Conservation (phyloP, 371 early-diverging fungal genomes). For the Racocetra persica region DNA sequence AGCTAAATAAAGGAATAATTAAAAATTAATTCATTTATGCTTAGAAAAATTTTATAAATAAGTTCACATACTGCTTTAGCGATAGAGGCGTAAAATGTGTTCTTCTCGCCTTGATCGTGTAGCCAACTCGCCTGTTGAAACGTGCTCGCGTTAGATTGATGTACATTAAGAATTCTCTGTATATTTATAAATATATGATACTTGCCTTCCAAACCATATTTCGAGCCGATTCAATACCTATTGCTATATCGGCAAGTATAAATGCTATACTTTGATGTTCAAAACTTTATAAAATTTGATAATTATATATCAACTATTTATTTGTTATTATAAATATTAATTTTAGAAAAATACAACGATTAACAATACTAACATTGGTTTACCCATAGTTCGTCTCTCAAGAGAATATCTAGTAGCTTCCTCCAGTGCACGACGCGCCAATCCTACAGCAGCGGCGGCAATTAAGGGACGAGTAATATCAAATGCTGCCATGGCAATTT, state of each 20-base stretch:
- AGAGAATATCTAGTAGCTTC: conserved; percentile 90
- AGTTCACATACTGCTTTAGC: conserved; percentile 74
- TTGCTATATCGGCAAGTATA: conserved; percentile 97
- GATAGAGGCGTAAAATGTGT: conserved; percentile 95
- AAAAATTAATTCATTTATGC: neutral
- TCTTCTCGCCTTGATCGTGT: conserved; percentile 84
- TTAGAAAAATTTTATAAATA: neutral
- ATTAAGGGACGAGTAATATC: conserved; percentile 95
- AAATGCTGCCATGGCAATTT: conserved; percentile 97
- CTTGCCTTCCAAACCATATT: conserved; percentile 78
- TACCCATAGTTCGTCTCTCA: conserved; percentile 97
- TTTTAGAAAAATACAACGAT: neutral
- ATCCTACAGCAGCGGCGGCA: conserved; percentile 90
- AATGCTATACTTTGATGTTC: conserved; percentile 94
- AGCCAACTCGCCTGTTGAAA: conserved; percentile 73
- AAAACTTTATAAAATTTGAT: conserved; percentile 46
- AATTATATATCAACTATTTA: neutral
- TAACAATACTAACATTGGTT: conserved; percentile 61
- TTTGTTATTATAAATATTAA: neutral
- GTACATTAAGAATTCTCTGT: neutral
- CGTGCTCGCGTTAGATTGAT: neutral
- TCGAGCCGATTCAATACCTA: conserved; percentile 88
- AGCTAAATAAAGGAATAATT: conserved; percentile 47
- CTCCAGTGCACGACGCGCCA: conserved; percentile 94
- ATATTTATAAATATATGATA: conserved; percentile 23